Conservation (phyloP, 2,329 filamentous ascomycete species). For the Aspergillus ibericus region DNA sequence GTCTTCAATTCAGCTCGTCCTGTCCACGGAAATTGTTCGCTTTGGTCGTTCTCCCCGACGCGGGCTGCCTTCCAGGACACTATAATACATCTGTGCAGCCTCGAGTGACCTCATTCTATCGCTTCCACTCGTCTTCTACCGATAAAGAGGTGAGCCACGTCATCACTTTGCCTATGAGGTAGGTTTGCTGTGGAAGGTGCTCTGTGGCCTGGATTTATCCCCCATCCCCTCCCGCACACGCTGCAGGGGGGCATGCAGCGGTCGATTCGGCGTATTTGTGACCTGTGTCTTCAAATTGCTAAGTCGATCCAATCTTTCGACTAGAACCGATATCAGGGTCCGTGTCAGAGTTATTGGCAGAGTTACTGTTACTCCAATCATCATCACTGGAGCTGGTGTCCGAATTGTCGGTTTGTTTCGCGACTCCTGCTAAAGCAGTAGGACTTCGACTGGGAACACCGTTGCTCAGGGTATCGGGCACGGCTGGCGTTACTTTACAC, state of each 20-base stretch:
- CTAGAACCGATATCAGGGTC: background rate
- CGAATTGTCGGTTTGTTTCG: background rate
- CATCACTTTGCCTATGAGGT: background rate
- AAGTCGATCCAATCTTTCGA: background rate
- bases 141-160: background rate
- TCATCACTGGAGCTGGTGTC: background rate
- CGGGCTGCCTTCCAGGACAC: background rate
- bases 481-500: background rate
- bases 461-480: background rate
- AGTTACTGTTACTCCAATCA: background rate
- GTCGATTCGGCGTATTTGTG: background rate
- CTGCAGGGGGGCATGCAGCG: background rate
- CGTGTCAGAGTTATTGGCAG: background rate
- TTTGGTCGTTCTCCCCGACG: background rate
- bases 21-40: background rate
- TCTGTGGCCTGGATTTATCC: background rate
- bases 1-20: background rate
- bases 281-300: background rate
- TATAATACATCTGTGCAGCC: background rate
- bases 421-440: background rate
- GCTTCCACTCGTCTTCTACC: background rate
- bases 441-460: background rate
- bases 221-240: background rate
- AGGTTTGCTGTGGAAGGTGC: background rate
- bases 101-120: background rate